phyloP scores from a whole-genome alignment of 108 stramenopile species.

The Skeletonema costatum region DNA sequence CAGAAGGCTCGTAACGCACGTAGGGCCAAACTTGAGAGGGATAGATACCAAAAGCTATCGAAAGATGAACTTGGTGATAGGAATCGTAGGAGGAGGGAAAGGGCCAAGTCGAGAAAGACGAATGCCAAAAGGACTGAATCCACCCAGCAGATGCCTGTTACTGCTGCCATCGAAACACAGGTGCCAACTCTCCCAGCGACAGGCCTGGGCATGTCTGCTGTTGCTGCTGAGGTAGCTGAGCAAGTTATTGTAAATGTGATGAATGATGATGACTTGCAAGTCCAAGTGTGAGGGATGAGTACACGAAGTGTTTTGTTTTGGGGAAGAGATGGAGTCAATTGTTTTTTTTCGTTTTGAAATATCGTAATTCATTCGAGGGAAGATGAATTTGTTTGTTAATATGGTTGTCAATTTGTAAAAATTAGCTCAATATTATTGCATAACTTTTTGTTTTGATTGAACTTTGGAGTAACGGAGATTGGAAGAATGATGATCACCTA shows the following conservation, averaged over 20 bases:
- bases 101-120: constrained; percentile 62
- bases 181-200: constrained; percentile 4
- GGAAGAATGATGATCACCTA: too few relatives aligned
- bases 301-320: neutral
- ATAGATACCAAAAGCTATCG: constrained; percentile 74
- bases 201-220: constrained; percentile 8
- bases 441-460: too few relatives aligned
- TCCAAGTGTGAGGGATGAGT: neutral
- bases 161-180: constrained; percentile 6
- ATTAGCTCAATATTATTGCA: too few relatives aligned
- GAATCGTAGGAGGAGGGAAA: constrained; percentile 76
- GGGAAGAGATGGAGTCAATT: neutral
- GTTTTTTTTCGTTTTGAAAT: neutral
- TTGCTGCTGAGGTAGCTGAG: constrained; percentile 41
- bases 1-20: constrained; percentile 75
- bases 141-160: neutral
- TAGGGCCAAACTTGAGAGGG: constrained; percentile 80
- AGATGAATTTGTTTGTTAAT: neutral
- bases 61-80: constrained; percentile 70
- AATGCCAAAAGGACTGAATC: neutral
- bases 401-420: too few relatives aligned
- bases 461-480: too few relatives aligned
- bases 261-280: constrained; percentile 2
- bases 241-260: constrained; percentile 15
- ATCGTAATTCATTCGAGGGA: neutral